Percentiles rank a stretch among this genome's conserved stretches.
Conservation (phyloP, 305 asterid species). For the Ajuga reptans region DNA sequence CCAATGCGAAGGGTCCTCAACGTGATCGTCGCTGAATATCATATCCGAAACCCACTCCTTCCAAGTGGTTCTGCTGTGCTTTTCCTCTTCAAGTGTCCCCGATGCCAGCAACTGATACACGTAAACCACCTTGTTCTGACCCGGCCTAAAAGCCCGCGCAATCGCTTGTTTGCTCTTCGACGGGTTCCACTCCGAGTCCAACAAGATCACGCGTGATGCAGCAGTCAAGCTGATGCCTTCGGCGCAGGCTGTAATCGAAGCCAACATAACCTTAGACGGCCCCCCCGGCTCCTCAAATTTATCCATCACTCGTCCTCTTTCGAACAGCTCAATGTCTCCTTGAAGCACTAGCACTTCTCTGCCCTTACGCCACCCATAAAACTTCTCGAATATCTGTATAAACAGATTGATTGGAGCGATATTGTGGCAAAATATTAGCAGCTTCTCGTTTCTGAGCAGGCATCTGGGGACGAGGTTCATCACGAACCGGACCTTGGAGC, state of each 20-base stretch:
- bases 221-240: constrained; percentile 95
- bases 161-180: constrained; percentile 95
- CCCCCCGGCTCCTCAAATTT: constrained; percentile 85
- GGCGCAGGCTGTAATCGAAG: constrained; percentile 90
- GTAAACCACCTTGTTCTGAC: constrained; percentile 88
- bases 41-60: constrained; percentile 98
- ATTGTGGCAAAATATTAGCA: constrained; percentile 84
- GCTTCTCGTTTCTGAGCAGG: constrained; percentile 58
- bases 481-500: constrained; percentile 84
- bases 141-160: constrained; percentile 87
- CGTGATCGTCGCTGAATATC: constrained; percentile 90
- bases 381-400: constrained; percentile 62
- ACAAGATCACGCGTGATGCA: constrained; percentile 81
- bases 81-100: constrained; percentile 83
- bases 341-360: constrained; percentile 79
- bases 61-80: constrained; percentile 85
- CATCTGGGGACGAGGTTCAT: constrained; percentile 86
- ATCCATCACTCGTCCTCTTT: constrained; percentile 85
- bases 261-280: constrained; percentile 80
- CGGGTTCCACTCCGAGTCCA: constrained; percentile 97
- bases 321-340: constrained; percentile 94
- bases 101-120: constrained; percentile 84
- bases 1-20: constrained; percentile 91
- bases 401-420: constrained; percentile 84
- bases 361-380: constrained; percentile 82